These are phyloP conservation scores for Pleodorina starrii DNA, from an alignment of 139 green algal genomes.

Conservation along the genomic window DNA sequence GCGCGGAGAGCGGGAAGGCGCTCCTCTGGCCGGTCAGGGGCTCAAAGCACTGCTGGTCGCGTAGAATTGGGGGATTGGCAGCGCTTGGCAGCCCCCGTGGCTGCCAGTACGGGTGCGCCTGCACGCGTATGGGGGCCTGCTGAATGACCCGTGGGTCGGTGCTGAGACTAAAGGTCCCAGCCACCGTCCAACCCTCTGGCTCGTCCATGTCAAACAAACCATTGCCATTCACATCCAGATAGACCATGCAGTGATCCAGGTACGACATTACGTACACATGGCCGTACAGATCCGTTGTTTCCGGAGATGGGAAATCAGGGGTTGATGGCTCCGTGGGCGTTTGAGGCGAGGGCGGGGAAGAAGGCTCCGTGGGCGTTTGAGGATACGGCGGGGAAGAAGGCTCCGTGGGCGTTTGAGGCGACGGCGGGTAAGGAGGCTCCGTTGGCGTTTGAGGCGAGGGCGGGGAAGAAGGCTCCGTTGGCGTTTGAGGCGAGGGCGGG, in stretches of 20 bases:
- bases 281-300: background rate
- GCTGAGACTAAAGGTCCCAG: background rate
- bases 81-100: background rate
- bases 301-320: no score
- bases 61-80: no score
- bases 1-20: constrained; percentile 2
- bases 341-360: no score
- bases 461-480: no score
- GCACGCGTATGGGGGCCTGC: background rate
- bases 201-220: background rate
- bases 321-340: no score
- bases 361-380: no score
- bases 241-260: background rate
- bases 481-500: no score
- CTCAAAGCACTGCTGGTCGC: background rate
- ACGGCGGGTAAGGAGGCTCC: no score
- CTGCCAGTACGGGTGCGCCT: background rate
- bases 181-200: background rate
- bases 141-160: background rate
- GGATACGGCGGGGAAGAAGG: no score
- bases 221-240: background rate
- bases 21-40: background rate
- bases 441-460: no score
- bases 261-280: constrained; percentile 2
- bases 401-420: no score